Evolutionary conservation across 257 asterid genomes (phyloP).

Genomic region (Scutellaria baicalensis): DNA sequence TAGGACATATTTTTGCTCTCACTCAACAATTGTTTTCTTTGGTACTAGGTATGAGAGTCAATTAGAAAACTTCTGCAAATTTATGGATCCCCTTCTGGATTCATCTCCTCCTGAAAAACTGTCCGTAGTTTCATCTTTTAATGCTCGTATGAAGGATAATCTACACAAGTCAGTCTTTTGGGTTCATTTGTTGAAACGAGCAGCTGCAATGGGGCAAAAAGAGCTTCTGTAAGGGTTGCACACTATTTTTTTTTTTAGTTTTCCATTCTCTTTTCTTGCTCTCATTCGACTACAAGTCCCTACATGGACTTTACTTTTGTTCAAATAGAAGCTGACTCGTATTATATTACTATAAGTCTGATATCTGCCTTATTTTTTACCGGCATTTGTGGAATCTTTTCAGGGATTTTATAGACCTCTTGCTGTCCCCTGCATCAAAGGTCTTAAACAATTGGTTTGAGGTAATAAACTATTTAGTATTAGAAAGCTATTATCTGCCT

Average conservation of each 20-base stretch:
- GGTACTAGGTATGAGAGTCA: conserved; percentile 60
- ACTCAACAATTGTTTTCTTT: not conserved
- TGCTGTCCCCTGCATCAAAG: conserved; percentile 89
- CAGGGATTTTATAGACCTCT: conserved; percentile 89
- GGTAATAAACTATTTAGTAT: conserved; percentile 33
- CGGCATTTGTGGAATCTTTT: conserved; percentile 18
- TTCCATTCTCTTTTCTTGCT: conserved; percentile 8
- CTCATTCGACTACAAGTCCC: not conserved
- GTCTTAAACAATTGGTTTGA: conserved; percentile 93
- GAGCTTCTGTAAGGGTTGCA: conserved; percentile 66
- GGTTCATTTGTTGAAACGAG: conserved; percentile 62
- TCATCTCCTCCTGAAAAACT: conserved; percentile 71
- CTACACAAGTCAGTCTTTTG: conserved; percentile 64
- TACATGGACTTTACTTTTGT: not conserved
- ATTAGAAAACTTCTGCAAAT: conserved; percentile 69
- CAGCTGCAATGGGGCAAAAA: conserved; percentile 68
- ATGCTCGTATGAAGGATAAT: conserved; percentile 55
- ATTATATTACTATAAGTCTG: not conserved
- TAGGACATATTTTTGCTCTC: not conserved
- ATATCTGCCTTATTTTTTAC: conserved; percentile 7
- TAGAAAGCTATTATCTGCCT: not conserved
- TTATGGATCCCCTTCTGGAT: conserved; percentile 89
- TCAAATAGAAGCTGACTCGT: not conserved
- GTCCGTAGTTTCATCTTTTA: conserved; percentile 42
- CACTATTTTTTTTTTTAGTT: conserved; percentile 11